Evolutionary conservation across 1,284 basidiomycete species (phyloP).

Genomic region (Cutaneotrichosporon sp.): DNA sequence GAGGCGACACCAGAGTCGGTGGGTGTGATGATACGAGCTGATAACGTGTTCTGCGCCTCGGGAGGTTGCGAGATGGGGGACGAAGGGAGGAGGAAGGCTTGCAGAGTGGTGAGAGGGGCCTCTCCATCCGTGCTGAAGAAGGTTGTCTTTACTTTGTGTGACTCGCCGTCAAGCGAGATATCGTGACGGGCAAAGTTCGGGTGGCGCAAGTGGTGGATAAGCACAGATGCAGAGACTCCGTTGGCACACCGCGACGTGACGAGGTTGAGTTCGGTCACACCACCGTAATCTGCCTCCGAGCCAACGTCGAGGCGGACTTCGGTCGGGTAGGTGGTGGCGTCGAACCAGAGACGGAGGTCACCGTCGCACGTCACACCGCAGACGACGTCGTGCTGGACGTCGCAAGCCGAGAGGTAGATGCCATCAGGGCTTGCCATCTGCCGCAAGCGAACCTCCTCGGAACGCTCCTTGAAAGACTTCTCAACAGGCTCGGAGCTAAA

Average conservation of each 20-base stretch:
- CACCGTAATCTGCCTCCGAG: conserved; percentile 29
- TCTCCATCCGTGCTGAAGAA: conserved; percentile 26
- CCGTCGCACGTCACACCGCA: conserved; percentile 45
- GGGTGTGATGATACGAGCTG: conserved; percentile 23
- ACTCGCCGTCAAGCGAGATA: conserved; percentile 19
- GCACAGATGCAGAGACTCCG: conserved; percentile 25
- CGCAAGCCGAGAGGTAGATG: conserved; percentile 39
- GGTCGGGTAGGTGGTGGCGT: conserved; percentile 10
- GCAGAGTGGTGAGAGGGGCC: conserved; percentile 24
- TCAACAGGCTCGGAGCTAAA: conserved; percentile 36
- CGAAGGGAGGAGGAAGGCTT: conserved; percentile 25
- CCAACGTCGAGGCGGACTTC: conserved; percentile 43
- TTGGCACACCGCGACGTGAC: conserved; percentile 7
- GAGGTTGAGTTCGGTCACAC: conserved; percentile 33
- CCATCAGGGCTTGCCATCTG: conserved; percentile 37
- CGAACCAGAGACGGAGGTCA: conserved; percentile 43
- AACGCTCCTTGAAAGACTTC: conserved; percentile 33
- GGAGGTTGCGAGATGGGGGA: conserved; percentile 26
- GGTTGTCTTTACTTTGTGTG: conserved; percentile 17
- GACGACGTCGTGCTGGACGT: conserved; percentile 32
- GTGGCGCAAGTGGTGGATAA: conserved; percentile 37
- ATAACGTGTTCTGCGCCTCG: conserved; percentile 18
- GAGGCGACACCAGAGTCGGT: conserved; percentile 14
- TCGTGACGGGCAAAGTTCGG: conserved; percentile 35
- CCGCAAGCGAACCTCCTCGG: conserved; percentile 37